Percentiles rank a stretch among this genome's conserved stretches.
These are phyloP conservation scores for Bruguiera gymnorhiza DNA, from an alignment of 345 rosid species.

Conservation along the genomic window DNA sequence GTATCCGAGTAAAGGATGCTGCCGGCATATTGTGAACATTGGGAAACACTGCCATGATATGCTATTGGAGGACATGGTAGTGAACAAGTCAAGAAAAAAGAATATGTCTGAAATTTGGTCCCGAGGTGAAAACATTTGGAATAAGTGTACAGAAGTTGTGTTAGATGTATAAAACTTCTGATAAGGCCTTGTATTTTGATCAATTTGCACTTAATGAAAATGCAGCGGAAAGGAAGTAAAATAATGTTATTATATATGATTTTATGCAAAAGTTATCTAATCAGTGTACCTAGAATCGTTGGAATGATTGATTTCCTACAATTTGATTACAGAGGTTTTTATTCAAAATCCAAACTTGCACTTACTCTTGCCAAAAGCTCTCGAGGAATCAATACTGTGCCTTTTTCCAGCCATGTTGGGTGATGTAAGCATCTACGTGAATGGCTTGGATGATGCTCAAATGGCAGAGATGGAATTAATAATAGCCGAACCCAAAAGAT, in stretches of 20 bases:
- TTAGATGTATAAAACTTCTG: neutral
- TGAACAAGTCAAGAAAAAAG: neutral
- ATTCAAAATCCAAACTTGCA: too few species aligned
- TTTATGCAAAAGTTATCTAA: too few species aligned
- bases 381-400: neutral
- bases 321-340: too few species aligned
- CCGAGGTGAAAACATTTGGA: neutral
- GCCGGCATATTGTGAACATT: neutral
- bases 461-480: constrained; percentile 89
- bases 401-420: constrained; percentile 71
- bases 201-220: too few species aligned
- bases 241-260: too few species aligned
- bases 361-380: too few species aligned
- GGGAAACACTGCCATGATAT: neutral
- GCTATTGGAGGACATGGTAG: neutral
- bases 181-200: too few species aligned
- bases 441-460: constrained; percentile 73
- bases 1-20: neutral
- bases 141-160: neutral
- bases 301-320: too few species aligned
- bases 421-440: constrained; percentile 85
- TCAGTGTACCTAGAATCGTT: too few species aligned
- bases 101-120: neutral
- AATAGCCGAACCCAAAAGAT: constrained; percentile 86
- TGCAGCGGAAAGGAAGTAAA: too few species aligned